Conservation (phyloP, 2,329 filamentous ascomycete species). For the Pseudogymnoascus sp. region DNA sequence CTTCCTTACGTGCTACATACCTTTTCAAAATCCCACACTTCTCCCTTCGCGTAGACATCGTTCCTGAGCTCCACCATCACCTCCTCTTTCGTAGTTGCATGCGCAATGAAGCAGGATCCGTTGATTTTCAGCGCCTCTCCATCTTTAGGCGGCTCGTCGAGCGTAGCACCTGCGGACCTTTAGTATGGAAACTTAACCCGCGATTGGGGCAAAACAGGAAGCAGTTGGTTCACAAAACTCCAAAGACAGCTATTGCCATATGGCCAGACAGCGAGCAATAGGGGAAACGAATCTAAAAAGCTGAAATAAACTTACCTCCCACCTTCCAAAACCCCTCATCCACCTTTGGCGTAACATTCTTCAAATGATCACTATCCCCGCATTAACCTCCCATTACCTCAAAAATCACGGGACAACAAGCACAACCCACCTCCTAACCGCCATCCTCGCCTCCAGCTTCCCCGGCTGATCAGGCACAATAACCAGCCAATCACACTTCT, state of each 20-base stretch:
- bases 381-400: neutral
- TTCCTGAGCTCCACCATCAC: conserved; percentile 55
- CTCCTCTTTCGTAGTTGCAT: conserved; percentile 61
- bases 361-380: conserved; percentile 21
- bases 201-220: neutral
- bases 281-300: neutral
- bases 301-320: conserved; percentile 43
- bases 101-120: conserved; percentile 61
- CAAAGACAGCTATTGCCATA: neutral
- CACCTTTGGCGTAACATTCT: conserved; percentile 41
- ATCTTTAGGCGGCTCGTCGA: conserved; percentile 57
- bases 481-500: conserved; percentile 57
- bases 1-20: conserved; percentile 27
- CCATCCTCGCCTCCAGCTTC: conserved; percentile 50
- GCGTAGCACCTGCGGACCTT: conserved; percentile 47
- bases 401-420: neutral
- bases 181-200: neutral
- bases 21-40: conserved; percentile 75
- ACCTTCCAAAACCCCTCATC: conserved; percentile 52
- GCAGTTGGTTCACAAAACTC: neutral
- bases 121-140: conserved; percentile 55
- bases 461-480: conserved; percentile 60
- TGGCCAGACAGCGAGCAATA: neutral
- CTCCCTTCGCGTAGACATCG: conserved; percentile 63
- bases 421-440: conserved; percentile 46